phyloP scores from a whole-genome alignment of 495 filamentous ascomycete species.

The Parachaetomium inaequale region DNA sequence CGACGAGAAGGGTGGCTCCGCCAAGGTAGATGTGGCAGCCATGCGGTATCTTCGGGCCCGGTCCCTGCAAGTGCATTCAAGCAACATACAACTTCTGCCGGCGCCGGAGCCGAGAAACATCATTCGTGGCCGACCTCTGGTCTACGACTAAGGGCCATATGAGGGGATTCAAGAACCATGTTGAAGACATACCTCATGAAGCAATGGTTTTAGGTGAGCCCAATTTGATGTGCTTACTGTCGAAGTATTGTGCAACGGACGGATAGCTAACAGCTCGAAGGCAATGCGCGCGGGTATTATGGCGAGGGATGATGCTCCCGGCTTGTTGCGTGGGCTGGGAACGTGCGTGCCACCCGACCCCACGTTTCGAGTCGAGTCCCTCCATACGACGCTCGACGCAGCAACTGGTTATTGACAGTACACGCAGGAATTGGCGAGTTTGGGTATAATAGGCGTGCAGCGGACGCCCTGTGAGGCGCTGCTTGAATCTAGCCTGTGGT shows the following conservation, averaged over 20 bases:
- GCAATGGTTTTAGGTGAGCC: not conserved
- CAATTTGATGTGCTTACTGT: not conserved
- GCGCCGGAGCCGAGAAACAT: not conserved
- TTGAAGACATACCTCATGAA: not conserved
- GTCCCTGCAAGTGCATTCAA: not conserved
- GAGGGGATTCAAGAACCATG: not conserved
- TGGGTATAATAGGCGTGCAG: too few relatives aligned
- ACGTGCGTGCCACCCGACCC: not conserved
- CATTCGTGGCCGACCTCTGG: not conserved
- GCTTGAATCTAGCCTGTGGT: too few relatives aligned
- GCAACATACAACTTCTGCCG: not conserved
- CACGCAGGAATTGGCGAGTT: too few relatives aligned
- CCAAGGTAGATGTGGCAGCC: not conserved
- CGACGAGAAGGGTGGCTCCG: not conserved
- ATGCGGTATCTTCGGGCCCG: not conserved
- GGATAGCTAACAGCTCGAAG: not conserved
- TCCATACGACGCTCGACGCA: too few relatives aligned
- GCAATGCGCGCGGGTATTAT: not conserved
- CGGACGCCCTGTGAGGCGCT: too few relatives aligned
- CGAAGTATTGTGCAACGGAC: not conserved
- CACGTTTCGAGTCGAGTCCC: too few relatives aligned
- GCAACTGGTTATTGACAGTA: not conserved
- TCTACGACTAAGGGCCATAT: not conserved
- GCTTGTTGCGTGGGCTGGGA: not conserved
- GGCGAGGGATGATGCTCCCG: too few relatives aligned